Evolutionary conservation across 2,329 filamentous ascomycete species (phyloP), one percentile per base, ranked within the genome.

Genomic region (Lasiodiplodia citricola): DNA sequence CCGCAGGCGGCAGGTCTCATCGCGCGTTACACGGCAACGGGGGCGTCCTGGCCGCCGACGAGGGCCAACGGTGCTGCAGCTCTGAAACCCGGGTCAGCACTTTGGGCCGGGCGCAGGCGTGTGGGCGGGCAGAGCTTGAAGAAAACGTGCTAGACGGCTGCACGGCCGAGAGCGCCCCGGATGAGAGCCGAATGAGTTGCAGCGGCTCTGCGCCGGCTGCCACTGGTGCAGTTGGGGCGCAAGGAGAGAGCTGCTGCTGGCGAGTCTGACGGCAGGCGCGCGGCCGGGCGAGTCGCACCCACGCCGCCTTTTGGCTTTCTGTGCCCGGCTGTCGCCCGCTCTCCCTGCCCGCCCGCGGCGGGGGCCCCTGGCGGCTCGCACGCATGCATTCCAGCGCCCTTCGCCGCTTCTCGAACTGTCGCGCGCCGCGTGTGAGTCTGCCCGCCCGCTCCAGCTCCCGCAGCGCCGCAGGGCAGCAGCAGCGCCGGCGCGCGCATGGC

Each of bases 21-120:
- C 58, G 38, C 31, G 25, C 28, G 60, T 64, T 64, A 64, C 60
- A 64, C 60, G 47, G 60, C 60, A 64, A 64, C 60, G 60, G 60
- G 51, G 58, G 31, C 60, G 60, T 52, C 60, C 51, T 25, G 37
- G 44, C 51, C 54, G 52, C 6, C 13, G 51, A 55, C 38, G 60
- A 64, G 60, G 60, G 47, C 31, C 60, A 64, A 64, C 60, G 60
- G 60, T 67, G 64, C 51, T 67, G 65, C 65, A 67, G 54, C 54
- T 67, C 65, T 67, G 65, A 67, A 67, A 67, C 65, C 64, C 65
- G 65, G 65, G 64, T 57, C 64, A 57, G 52, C 64, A 28, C 60
- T 54, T 38, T 64, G 47, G 47, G 60, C 64, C 64, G 25, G 51
- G 38, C 64, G 51, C 54, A 44, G 51, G 31, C n/a, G 63, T 31